Base-by-base conservation (phyloP, 495 filamentous ascomycete genomes). In the Stereocaulon alpinum region DNA sequence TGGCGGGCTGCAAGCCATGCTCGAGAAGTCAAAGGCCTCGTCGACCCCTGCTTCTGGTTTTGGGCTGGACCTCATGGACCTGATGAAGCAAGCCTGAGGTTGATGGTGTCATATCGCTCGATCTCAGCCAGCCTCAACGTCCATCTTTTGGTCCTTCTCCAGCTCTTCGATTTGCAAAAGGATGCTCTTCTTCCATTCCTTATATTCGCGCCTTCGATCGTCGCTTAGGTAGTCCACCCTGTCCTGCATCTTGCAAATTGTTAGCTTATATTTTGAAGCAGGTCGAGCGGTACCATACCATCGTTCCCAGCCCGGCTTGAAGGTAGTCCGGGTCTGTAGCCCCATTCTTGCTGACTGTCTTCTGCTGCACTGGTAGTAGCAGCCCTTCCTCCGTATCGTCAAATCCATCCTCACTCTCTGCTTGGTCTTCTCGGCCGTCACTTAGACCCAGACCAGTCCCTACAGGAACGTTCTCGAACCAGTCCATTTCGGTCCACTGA, bases 201-300 rank as follows among this genome's bases (percentile, higher is more conserved):
- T 67, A 70, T 85, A 95, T 34, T 87, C 83, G 59, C 78, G 77
- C 62, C 77, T 74, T 56, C 84, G 84, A 52, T 80, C 75, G 24
- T 87, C 84, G 57, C 85, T 86, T 65, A 96, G 68, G 69, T 83
- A 94, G 70, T 96, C 89, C 57, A 90, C 84, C 45, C 81, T 77
- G 60, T 87, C 85, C 70, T 94, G 88, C 73, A 95, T 85, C 67
- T 69, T 44, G 22, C 18, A 9, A n/a, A 14, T 11, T 18, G 20
- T 61, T 20, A 61, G 60, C 45, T 65, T n/a, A 58, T n/a, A 27
- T 17, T 27, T 3, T 11, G 18, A 37, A 40, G 15, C n/a, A 51
- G 15, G 9, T 15, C n/a, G 18, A 22, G 18, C 4, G 47, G 29
- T 4, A 14, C 15, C 41, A 27, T 29, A 65, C 63, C 88, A 93